Conservation (phyloP, 2,329 filamentous ascomycete species). For the Alternaria burnsii region DNA sequence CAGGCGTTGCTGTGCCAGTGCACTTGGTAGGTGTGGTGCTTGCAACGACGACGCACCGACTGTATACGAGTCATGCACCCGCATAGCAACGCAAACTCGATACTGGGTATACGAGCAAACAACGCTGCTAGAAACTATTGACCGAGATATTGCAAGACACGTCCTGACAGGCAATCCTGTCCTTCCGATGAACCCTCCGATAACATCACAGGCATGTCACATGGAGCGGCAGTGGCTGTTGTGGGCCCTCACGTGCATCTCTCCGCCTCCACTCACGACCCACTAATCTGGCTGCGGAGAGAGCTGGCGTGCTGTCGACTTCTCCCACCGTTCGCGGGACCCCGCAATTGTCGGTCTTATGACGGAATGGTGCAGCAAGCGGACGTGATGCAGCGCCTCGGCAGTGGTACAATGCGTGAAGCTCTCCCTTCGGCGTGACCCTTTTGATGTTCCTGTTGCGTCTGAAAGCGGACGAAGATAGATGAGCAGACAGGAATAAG, state of each 20-base stretch:
- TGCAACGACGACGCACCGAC: background rate
- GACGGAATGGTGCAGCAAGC: constrained; percentile 25
- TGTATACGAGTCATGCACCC: background rate
- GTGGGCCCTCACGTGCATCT: constrained; percentile 15
- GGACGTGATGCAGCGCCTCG: constrained; percentile 16
- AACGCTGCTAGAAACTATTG: background rate
- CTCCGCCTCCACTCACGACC: constrained; percentile 21
- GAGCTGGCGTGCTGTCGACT: constrained; percentile 19
- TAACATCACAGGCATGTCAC: constrained; percentile 6
- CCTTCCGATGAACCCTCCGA: constrained; percentile 16
- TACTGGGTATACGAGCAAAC: background rate
- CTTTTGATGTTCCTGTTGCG: background rate
- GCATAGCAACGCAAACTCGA: background rate
- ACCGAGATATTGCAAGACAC: constrained; percentile 1
- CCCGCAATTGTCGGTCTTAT: constrained; percentile 29
- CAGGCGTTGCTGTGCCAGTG: background rate
- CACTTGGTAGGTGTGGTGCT: background rate
- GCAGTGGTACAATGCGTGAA: constrained; percentile 9
- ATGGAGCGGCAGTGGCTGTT: constrained; percentile 3
- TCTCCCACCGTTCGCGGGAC: constrained; percentile 23
- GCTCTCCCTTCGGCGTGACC: constrained; percentile 3
- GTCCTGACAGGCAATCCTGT: background rate
- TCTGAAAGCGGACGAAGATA: constrained; percentile 6
- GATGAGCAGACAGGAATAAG: constrained; percentile 8
- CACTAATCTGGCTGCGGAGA: constrained; percentile 20